Evolutionary conservation across 2,329 filamentous ascomycete species (phyloP), one percentile per base, ranked within the genome.

Genomic region (Fusarium annulatum): DNA sequence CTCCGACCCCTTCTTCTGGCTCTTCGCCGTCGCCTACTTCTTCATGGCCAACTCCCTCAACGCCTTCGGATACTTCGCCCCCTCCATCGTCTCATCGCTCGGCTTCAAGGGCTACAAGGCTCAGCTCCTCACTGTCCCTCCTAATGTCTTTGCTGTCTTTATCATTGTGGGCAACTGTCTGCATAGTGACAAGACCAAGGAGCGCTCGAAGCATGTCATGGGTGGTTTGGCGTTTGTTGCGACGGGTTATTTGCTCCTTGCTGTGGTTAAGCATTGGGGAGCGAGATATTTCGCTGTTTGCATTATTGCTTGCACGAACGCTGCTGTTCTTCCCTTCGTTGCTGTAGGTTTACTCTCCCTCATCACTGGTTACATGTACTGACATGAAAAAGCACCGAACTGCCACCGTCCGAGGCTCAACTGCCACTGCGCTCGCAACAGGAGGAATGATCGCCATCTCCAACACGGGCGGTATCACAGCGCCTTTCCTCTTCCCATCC

Each of bases 101-200:
- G 81, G 81, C 21, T 83, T 82, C 66, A 67, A 71, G 28, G 79
- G 78, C 3, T 69, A 81, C 56, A 60, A 77, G n/a, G 82, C 80
- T 7, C 81, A 83, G 64, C 72, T 83, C 7, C 71, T 82, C 26
- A 82, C 81, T 3, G 81, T 83, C 2, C 81, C 81, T 7, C 81
- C 81, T 5, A 82, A 83, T 30, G 81, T 82, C 33, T 78, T 82
- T 56, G 80, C 81, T 16, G 77, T 83, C 15, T 78, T 82, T 34
- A 69, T 82, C 57, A 78, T 80, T 14, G 69, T 82, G 9, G 76
- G 80, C 23, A 74, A 78, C 49, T 81, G 79, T 58, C 66, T 80
- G 46, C 79, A 81, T 12, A 81, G 79, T 26, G 79, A 81, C 39
- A 73, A 52, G 64, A 81, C 79, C 14, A 79, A 73, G 65, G 79